Evolutionary conservation across 208 protist genomes (phyloP), one percentile per base, ranked within the genome.

Genomic region (Vickermania spadyakhi): DNA sequence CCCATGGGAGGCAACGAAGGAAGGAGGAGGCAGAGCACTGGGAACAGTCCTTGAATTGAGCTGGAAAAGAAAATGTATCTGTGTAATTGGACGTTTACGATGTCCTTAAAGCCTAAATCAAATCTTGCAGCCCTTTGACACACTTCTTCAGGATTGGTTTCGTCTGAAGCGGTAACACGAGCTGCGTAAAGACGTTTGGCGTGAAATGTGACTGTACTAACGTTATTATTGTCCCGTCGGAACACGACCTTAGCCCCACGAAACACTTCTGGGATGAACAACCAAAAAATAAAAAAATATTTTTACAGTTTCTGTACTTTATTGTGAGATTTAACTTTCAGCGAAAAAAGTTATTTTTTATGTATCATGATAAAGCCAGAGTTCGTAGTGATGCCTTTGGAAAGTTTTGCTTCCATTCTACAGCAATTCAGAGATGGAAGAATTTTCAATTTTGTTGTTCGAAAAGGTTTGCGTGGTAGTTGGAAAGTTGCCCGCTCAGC

Each of bases 121-220:
- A 29, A n/a, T 42, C 28, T 42, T 11, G 55, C 25, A 49, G 21
- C 13, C 22, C 55, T 59, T 59, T 59, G 55, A 59, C 55, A 59
- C 55, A 29, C 55, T 22, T 7, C 55, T 42, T 28, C 55, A 29
- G 55, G 7, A 59, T n/a, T 11, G 22, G 55, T 42, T 7, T n/a
- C 28, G 21, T 67, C 55, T n/a, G 55, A 18, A 29, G 23, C 55
- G 55, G 55, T 59, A 59, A 59, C 55, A 59, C 55, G 55, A 42
- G 27, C 26, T 59, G 55, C 55, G n/a, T 14, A 11, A 26, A 22
- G 11, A 56, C 18, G n/a, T 59, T 29, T 29, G 29, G 11, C 29
- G 26, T 7, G 21, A 13, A 14, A 21, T n/a, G 28, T 55, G 21
- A 55, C 11, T 55, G 21, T 13, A 55, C 13, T 18, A 49, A 49